Percentiles rank a stretch among this genome's conserved stretches.
Evolutionary conservation across 192 early-diverging fungal species (phyloP).

Genomic region (Lobosporangium transversale): DNA sequence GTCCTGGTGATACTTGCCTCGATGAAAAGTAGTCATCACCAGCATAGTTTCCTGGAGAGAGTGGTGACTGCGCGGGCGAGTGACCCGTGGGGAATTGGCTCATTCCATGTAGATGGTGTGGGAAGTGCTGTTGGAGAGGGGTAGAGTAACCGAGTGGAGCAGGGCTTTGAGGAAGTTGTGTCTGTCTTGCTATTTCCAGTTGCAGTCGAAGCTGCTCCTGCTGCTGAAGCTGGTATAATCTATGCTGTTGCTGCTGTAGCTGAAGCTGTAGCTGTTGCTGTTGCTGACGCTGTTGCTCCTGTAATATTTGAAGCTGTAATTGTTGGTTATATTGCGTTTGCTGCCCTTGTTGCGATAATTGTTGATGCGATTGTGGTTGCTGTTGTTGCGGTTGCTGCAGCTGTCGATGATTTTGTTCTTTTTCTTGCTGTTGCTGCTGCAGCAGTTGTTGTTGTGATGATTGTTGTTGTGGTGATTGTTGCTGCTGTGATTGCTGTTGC

Average conservation of each 20-base stretch:
- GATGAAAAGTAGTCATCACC: slow-evolving; percentile 49
- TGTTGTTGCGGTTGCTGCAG: slow-evolving; percentile 12
- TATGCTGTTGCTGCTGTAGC: slow-evolving; percentile 31
- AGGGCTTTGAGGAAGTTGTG: slow-evolving; percentile 44
- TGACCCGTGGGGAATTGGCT: slow-evolving; percentile 38
- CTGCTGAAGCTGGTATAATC: slow-evolving; percentile 32
- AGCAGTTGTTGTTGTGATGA: slow-evolving; percentile 7
- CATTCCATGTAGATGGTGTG: slow-evolving; percentile 27
- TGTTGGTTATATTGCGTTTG: slow-evolving; percentile 16
- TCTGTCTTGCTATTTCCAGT: slow-evolving; percentile 33
- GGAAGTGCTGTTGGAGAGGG: slow-evolving; percentile 20
- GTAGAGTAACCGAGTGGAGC: slow-evolving; percentile 3
- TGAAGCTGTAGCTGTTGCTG: slow-evolving; percentile 21
- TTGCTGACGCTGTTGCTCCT: slow-evolving; percentile 1
- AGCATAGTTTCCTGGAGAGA: slow-evolving; percentile 34
- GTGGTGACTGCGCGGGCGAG: slow-evolving; percentile 39
- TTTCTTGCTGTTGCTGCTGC: slow-evolving; percentile 20
- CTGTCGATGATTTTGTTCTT: slow-evolving; percentile 12
- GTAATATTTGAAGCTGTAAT: slow-evolving; percentile 19
- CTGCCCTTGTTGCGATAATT: slow-evolving; percentile 7
- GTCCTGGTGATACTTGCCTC: slow-evolving; percentile 35
- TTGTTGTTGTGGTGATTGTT: not conserved
- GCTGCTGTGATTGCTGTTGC: not conserved
- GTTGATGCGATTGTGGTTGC: slow-evolving; percentile 10
- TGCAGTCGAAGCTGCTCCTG: slow-evolving; percentile 34